Base-by-base conservation (phyloP, 306 rosid species). In the Neltuma alba region DNA sequence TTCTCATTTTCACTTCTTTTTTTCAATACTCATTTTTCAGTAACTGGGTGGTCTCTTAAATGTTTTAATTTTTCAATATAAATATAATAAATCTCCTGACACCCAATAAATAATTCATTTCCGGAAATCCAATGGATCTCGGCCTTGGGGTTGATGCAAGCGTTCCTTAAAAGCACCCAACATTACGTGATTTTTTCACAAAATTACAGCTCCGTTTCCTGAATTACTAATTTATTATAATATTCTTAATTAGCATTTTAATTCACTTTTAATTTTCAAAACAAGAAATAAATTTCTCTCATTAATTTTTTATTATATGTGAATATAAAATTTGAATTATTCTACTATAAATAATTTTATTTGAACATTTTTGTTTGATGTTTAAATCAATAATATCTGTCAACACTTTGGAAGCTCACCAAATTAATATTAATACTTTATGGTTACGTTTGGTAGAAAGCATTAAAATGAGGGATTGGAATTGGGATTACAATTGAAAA, bases 91-190 rank as follows among this genome's bases (percentile, higher is more conserved):
- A 31, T 62, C 78, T 78, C 64, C 68, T 74, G 76, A 47, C 80
- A 45, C 34, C 44, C 64, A 61, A 75, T 70, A 23, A 69, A 33
- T 44, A 69, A 57, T 85, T 15, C 47, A 48, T 42, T 31, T 63
- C 71, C 65, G 79, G 55, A 72, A 77, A 21, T 18, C 23, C 27
- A 55, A 52, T 21, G 38, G 61, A 60, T 60, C n/a, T 28, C 37
- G 2, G 66, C 66, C 76, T 83, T 86, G 90, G 92, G 82, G 76
- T 84, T 83, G 94, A 87, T 89, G 97, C 82, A 18, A 58, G 64
- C 61, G 25, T 57, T 75, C 50, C 10, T 3, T 63, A 60, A 14
- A 88, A 85, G 97, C 54, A 48, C 48, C 68, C 79, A 11, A 48
- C 37, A 65, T 12, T 0, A 14, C 16, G 72, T n/a, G 10, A 4